These are phyloP conservation scores for Volvariella surrecta DNA, from an alignment of 1,284 basidiomycete genomes.

Conservation along the genomic window DNA sequence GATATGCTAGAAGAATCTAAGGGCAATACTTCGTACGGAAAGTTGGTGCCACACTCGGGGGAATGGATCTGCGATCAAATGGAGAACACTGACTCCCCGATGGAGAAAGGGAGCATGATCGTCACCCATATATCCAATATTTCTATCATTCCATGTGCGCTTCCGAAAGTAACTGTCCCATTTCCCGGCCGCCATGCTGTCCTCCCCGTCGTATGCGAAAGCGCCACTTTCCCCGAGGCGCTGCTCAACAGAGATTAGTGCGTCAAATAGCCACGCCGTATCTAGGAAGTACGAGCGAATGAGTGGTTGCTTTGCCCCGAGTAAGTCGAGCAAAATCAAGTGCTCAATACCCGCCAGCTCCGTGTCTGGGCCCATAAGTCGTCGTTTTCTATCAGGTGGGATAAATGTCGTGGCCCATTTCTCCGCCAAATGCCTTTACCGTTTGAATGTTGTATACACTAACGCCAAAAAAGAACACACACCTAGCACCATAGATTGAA, in stretches of 20 bases:
- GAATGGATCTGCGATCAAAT: conserved; percentile 88
- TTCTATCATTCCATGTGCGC: conserved; percentile 30
- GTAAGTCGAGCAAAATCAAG: conserved; percentile 83
- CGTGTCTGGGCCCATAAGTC: conserved; percentile 46
- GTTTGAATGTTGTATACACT: not conserved
- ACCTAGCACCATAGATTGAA: conserved; percentile 92
- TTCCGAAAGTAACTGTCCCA: conserved; percentile 59
- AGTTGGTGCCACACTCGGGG: conserved; percentile 89
- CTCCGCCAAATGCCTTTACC: conserved; percentile 70
- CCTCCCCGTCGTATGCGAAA: conserved; percentile 37
- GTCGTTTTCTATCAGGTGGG: conserved; percentile 49
- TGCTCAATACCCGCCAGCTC: conserved; percentile 80
- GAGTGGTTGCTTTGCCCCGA: conserved; percentile 66
- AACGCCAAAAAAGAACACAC: conserved; percentile 11
- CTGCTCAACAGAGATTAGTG: conserved; percentile 59
- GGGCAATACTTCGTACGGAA: conserved; percentile 32
- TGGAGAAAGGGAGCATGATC: conserved; percentile 91
- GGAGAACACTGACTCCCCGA: conserved; percentile 82
- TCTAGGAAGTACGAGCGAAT: conserved; percentile 80
- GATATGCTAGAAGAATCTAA: conserved; percentile 2
- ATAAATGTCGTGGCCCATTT: conserved; percentile 74
- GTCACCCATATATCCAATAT: conserved; percentile 73
- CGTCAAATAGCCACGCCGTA: conserved; percentile 87
- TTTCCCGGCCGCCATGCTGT: conserved; percentile 31
- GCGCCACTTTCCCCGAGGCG: conserved; percentile 56